A percentile compares a stretch with the other conserved stretches of the same genome.
Conservation (phyloP, 805 yeast genomes). For the Lachancea lanzarotensis region DNA sequence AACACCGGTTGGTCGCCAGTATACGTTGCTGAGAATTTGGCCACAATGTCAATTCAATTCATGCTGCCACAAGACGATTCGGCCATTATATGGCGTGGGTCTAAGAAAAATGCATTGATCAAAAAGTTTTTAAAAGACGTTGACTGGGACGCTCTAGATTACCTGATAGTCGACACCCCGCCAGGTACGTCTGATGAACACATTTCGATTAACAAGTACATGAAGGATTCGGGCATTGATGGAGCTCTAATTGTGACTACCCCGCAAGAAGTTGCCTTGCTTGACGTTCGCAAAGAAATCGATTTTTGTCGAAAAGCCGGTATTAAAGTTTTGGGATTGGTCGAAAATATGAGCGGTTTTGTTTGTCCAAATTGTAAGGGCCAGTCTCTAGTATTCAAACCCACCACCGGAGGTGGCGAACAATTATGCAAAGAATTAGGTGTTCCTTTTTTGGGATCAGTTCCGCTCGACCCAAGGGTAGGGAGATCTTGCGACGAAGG, state of each 20-base stretch:
- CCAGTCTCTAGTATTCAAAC: slow-evolving; percentile 80
- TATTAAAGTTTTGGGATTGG: slow-evolving; percentile 78
- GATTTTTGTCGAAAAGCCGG: slow-evolving; percentile 91
- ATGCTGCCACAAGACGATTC: slow-evolving; percentile 91
- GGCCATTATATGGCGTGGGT: slow-evolving; percentile 95
- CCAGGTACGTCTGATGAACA: slow-evolving; percentile 99
- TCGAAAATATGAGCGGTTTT: slow-evolving; percentile 97
- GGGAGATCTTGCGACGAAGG: slow-evolving; percentile 88
- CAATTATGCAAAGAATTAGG: slow-evolving; percentile 72
- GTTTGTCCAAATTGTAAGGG: slow-evolving; percentile 94
- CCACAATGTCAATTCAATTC: slow-evolving; percentile 91
- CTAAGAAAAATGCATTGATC: slow-evolving; percentile 88
- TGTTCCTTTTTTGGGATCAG: slow-evolving; percentile 80
- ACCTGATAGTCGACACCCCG: slow-evolving; percentile 89
- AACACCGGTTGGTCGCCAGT: slow-evolving; percentile 96
- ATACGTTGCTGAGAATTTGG: slow-evolving; percentile 88
- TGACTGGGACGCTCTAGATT: slow-evolving; percentile 81
- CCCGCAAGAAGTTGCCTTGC: slow-evolving; percentile 93
- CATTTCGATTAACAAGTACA: slow-evolving; percentile 75
- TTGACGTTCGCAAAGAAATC: slow-evolving; percentile 93
- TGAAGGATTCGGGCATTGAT: slow-evolving; percentile 86
- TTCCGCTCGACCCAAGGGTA: slow-evolving; percentile 92
- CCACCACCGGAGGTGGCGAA: slow-evolving; percentile 96
- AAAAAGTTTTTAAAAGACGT: slow-evolving; percentile 93
- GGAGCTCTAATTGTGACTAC: slow-evolving; percentile 95